phyloP scores from a whole-genome alignment of 768 basidiomycete genomes.

The Cubamyces lactineus region DNA sequence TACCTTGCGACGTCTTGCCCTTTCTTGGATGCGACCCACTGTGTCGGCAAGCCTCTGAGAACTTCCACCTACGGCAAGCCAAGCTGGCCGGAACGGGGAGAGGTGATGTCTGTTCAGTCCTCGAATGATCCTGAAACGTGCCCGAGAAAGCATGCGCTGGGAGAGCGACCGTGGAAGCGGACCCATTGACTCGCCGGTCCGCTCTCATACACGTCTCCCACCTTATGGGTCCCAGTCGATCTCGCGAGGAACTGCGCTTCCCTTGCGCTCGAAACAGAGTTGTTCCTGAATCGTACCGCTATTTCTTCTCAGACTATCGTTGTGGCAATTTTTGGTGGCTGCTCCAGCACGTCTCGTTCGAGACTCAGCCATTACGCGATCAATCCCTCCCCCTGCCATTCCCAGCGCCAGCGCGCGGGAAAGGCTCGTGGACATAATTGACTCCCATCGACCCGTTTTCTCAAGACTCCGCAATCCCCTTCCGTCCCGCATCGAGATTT shows the following conservation, averaged over 20 bases:
- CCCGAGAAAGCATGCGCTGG: constrained; percentile 24
- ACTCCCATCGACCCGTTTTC: constrained; percentile 30
- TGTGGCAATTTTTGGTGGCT: constrained; percentile 19
- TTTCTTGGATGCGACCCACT: constrained; percentile 18
- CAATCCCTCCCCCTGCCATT: constrained; percentile 18
- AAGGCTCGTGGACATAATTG: constrained; percentile 30
- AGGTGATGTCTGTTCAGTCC: constrained; percentile 24
- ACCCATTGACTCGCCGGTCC: constrained; percentile 20
- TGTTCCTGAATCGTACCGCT: constrained; percentile 22
- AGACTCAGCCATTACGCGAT: constrained; percentile 30
- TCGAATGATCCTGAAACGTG: constrained; percentile 25
- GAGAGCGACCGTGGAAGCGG: constrained; percentile 23
- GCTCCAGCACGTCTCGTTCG: constrained; percentile 21
- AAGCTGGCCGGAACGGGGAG: constrained; percentile 26
- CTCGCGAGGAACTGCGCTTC: constrained; percentile 26
- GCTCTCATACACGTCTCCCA: constrained; percentile 21
- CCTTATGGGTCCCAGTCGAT: constrained; percentile 23
- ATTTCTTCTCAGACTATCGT: constrained; percentile 21
- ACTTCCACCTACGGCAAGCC: constrained; percentile 24
- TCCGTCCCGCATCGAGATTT: constrained; percentile 22
- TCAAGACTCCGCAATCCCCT: constrained; percentile 25
- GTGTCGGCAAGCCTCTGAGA: constrained; percentile 23
- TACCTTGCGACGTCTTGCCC: constrained; percentile 24
- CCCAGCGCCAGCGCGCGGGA: constrained; percentile 31
- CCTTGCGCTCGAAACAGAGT: constrained; percentile 31